A percentile compares a stretch with the other conserved stretches of the same genome.
Evolutionary conservation across 2,329 filamentous ascomycete species (phyloP).

Genomic region (Boeremia exigua): DNA sequence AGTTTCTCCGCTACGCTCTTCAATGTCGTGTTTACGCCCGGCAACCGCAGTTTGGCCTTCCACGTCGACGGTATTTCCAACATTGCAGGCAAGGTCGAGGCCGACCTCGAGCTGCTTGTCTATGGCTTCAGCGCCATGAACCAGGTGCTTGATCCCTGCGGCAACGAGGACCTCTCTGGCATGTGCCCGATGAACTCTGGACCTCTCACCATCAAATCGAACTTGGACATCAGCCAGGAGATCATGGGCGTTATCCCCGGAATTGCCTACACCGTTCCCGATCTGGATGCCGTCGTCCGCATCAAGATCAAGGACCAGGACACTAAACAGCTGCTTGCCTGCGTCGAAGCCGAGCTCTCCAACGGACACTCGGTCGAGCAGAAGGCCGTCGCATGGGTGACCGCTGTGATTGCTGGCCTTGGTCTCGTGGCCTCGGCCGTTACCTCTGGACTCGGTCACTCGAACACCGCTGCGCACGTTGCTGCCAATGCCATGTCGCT

Average conservation of each 20-base stretch:
- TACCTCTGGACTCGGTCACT: constrained; percentile 87
- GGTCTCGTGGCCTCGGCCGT: constrained; percentile 85
- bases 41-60: constrained; percentile 74
- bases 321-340: constrained; percentile 73
- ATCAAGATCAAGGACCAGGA: constrained; percentile 78
- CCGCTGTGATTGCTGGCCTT: constrained; percentile 84
- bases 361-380: constrained; percentile 94
- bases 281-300: constrained; percentile 84
- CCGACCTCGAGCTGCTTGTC: constrained; percentile 76
- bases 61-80: constrained; percentile 83
- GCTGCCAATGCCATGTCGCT: constrained; percentile 93
- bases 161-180: constrained; percentile 67
- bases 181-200: constrained; percentile 92
- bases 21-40: constrained; percentile 79
- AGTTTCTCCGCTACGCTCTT: constrained; percentile 90
- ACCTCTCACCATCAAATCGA: constrained; percentile 77
- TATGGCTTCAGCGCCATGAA: constrained; percentile 80
- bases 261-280: constrained; percentile 88
- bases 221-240: constrained; percentile 62
- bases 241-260: constrained; percentile 73
- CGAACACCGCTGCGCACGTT: constrained; percentile 92
- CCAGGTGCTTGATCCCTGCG: constrained; percentile 76
- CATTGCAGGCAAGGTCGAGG: constrained; percentile 80
- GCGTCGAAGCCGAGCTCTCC: constrained; percentile 84
- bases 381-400: constrained; percentile 85